Evolutionary conservation across 1,139 yeast genomes (phyloP), one percentile per base, ranked within the genome.

Genomic region (Debaryomyces sp.): DNA sequence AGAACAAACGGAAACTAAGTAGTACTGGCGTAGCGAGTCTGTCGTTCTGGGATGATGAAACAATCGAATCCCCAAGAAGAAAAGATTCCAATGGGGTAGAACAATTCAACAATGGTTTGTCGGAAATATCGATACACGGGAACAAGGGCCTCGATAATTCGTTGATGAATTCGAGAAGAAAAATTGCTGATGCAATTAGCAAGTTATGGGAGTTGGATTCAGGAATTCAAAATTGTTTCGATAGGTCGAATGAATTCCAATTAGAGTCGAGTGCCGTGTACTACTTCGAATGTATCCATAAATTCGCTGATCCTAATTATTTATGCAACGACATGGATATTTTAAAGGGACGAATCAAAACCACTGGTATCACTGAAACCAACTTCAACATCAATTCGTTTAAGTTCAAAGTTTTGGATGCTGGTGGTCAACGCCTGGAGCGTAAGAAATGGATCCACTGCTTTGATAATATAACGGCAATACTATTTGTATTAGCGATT

Each of bases 371-470:
- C 43, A 88, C 96, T 1, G 97, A 94, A 63, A 89, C 96, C 6
- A 80, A 78, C 48, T 92, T 95, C 67, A 77, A 77, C 50, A 83
- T 92, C 51, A 78, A 87, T 56, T 74, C 85, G 9, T 77, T 82
- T 48, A 84, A 78, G 52, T 85, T 92, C 61, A 84, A 83, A 58
- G 89, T 95, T 43, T 74, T 91, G 49, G 99, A 94, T 71, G 98
- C 97, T 5, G 99, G 99, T 44, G 99, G 99, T 1, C 99, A 94
- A 69, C 76, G 99, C 50, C 84, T 92, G 37, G 99, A 94, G 68
- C 80, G 99, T 50, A 84, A 86, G 57, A 94, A 94, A 64, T 94
- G 99, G 99, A 89, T 94, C 52, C 97, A 92, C 64, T 89, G 96
- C 62, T 94, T 95, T 68, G 96, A 92, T 61, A 90, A 89, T 55